phyloP scores from a whole-genome alignment of 75 land plant species.

The Gnetum montanum region DNA sequence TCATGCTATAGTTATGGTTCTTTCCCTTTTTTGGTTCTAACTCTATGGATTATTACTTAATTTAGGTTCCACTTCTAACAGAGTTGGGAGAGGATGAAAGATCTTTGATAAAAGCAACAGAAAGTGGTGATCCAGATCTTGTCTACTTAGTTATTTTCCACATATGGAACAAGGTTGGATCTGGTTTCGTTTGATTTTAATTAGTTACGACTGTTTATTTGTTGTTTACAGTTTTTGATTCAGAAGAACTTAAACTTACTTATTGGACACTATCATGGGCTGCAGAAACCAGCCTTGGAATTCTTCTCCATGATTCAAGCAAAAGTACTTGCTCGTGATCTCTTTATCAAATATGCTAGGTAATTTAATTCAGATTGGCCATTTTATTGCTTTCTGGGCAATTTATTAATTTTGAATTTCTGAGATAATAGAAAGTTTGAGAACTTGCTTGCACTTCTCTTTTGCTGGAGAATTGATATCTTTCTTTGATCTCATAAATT shows the following conservation, averaged over 20 bases:
- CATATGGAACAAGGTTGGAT: slow-evolving; percentile 92
- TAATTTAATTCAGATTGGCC: slow-evolving; percentile 13
- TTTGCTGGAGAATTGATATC: too few relatives aligned
- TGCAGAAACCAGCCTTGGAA: slow-evolving; percentile 63
- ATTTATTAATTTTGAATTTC: too few relatives aligned
- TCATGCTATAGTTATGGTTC: too few relatives aligned
- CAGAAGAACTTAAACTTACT: too few relatives aligned
- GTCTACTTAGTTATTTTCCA: slow-evolving; percentile 93
- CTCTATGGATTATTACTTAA: too few relatives aligned
- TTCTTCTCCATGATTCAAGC: slow-evolving; percentile 77
- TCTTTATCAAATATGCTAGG: slow-evolving; percentile 84
- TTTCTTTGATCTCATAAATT: too few relatives aligned
- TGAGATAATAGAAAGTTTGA: too few relatives aligned
- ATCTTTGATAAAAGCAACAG: slow-evolving; percentile 78
- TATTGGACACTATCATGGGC: too few relatives aligned
- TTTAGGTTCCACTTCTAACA: slow-evolving; percentile 85
- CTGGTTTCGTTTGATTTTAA: too few relatives aligned
- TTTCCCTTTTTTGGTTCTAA: too few relatives aligned
- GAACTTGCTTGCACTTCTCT: too few relatives aligned
- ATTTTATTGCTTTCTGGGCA: neutral
- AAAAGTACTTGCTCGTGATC: slow-evolving; percentile 80
- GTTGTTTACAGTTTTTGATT: too few relatives aligned
- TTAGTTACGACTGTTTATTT: neutral
- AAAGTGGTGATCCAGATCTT: slow-evolving; percentile 98
- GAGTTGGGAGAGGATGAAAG: slow-evolving; percentile 94